Evolutionary conservation across 331 rosid species (phyloP), one percentile per base, ranked within the genome.

Genomic region (Acacia pycnantha): DNA sequence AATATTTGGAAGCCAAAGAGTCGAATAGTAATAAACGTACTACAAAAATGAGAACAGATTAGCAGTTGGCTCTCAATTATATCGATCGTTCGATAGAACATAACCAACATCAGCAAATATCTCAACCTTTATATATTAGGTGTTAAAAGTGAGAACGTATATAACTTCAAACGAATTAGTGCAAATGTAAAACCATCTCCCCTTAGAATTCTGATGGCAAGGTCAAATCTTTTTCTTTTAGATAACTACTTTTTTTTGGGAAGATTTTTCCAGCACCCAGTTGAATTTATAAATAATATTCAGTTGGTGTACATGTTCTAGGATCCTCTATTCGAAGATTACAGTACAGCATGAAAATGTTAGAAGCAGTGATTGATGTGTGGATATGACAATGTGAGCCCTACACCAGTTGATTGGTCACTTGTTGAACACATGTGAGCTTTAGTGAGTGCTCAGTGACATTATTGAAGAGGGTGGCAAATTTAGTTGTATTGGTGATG

Each of bases 381-480:
- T 12, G 35, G 82, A 83, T 56, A 86, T 83, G 90, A 88, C 79
- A 62, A 43, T 33, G 56, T 68, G 44, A 54, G 51, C 76, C 80
- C 61, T 19, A 24, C 47, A 16, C 53, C 12, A 41, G 51, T 78
- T 78, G 66, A 85, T 76, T 7, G 19, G n/a, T 84, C 83, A 79
- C 54, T 79, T 41, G 48, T 79, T 47, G 54, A 66, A 87, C 58
- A 87, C 58, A 69, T 37, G 37, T 70, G 83, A 71, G 77, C 48
- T 82, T 24, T 89, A 51, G 68, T 14, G 29, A 86, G 88, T 86
- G 81, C 85, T 74, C 61, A 74, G 86, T 72, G 83, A 19, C 58
- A 80, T 78, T 87, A 12, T 22, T 59, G 12, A 3, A 59, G 66
- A 1, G 40, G 69, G 46, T 27, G 40, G 40, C 68, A 62, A 10